phyloP scores from a whole-genome alignment of 1,139 yeast genomes.

The Hansenula lynferdii region DNA sequence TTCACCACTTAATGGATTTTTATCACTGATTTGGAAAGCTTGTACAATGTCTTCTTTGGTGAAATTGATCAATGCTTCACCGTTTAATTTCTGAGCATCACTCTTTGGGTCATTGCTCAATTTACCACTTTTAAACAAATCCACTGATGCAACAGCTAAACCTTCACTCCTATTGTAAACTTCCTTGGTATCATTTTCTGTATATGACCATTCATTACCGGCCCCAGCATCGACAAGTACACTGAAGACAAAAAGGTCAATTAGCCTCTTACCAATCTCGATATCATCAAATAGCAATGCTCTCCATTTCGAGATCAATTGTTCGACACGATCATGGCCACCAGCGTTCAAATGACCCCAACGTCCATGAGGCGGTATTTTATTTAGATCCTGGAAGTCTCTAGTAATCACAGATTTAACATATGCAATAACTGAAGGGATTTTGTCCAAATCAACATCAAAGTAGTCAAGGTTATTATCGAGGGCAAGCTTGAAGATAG shows the following conservation, averaged over 20 bases:
- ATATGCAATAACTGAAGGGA: constrained; percentile 37
- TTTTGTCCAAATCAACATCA: constrained; percentile 34
- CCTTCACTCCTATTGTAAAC: constrained; percentile 48
- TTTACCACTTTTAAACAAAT: constrained; percentile 45
- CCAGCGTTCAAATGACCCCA: constrained; percentile 58
- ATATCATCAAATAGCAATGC: constrained; percentile 26
- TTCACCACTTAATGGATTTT: constrained; percentile 45
- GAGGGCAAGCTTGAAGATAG: constrained; percentile 35
- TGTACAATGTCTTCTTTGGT: constrained; percentile 24
- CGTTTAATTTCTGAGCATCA: constrained; percentile 39
- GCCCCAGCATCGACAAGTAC: constrained; percentile 63
- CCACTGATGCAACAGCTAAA: constrained; percentile 50
- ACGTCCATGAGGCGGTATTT: constrained; percentile 59
- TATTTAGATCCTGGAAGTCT: constrained; percentile 33
- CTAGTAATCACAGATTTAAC: constrained; percentile 36
- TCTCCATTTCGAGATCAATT: constrained; percentile 33
- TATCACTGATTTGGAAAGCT: constrained; percentile 39
- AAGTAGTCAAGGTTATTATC: constrained; percentile 36
- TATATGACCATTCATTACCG: constrained; percentile 47
- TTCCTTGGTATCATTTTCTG: constrained; percentile 27
- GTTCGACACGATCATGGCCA: constrained; percentile 35
- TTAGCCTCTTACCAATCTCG: constrained; percentile 43
- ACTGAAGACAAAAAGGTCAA: constrained; percentile 52
- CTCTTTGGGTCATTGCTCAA: constrained; percentile 31
- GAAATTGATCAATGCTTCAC: constrained; percentile 30